These are phyloP conservation scores for Boletus fagicola DNA, from an alignment of 768 basidiomycete genomes.

Conservation along the genomic window DNA sequence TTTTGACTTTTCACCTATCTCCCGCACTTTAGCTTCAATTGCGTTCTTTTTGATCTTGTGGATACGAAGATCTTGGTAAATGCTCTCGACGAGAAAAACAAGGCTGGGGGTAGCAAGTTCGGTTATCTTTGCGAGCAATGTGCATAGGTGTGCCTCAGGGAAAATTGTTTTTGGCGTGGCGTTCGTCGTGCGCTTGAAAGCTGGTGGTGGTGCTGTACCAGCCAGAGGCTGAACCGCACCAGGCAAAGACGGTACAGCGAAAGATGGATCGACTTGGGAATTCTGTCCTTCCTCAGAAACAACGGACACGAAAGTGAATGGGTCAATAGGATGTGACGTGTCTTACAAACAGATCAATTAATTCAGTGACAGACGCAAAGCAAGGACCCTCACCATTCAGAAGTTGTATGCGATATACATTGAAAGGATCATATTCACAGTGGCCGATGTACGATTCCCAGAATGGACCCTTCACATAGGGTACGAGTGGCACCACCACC, in stretches of 20 bases:
- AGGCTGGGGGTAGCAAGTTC: conserved; percentile 60
- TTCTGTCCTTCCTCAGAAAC: conserved; percentile 38
- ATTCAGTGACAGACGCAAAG: conserved; percentile 1
- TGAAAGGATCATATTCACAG: conserved; percentile 69
- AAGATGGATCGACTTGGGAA: conserved; percentile 32
- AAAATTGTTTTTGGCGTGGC: conserved; percentile 55
- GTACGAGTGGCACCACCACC: conserved; percentile 73
- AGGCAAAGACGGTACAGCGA: conserved; percentile 50
- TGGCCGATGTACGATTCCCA: conserved; percentile 72
- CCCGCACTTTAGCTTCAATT: conserved; percentile 76
- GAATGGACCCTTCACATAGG: conserved; percentile 78
- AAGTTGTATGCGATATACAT: conserved; percentile 71
- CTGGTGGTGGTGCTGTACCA: conserved; percentile 18
- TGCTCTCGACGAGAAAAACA: conserved; percentile 65
- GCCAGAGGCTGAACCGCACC: conserved; percentile 29
- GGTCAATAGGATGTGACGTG: conserved; percentile 68
- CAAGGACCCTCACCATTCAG: conserved; percentile 68
- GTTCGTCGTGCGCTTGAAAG: conserved; percentile 27
- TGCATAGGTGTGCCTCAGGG: conserved; percentile 61
- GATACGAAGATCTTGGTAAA: conserved; percentile 66
- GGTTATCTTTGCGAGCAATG: conserved; percentile 62
- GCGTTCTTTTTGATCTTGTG: conserved; percentile 81
- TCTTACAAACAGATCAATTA: conserved; percentile 42
- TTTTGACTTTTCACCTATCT: conserved; percentile 73
- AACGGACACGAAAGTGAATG: conserved; percentile 68